Base-by-base conservation (phyloP, 257 asterid species). In the Cinchona pubescens region DNA sequence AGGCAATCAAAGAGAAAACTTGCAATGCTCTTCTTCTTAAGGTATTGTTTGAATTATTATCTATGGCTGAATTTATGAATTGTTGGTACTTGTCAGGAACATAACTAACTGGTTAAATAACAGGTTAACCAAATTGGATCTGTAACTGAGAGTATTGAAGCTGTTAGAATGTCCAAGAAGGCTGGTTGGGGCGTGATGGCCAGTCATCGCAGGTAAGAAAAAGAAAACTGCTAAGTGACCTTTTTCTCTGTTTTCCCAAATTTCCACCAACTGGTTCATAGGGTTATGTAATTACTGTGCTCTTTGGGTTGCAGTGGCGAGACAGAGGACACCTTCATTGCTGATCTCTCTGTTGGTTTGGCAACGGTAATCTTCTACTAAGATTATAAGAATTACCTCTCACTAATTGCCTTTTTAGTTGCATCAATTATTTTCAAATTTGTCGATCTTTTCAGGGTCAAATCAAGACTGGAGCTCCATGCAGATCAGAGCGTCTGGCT, bases 121-220 rank as follows among this genome's bases (percentile, higher is more conserved):
- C 86, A 92, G 98, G 97, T 94, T 81, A 94, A 94, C 90, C 98
- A 92, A 88, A 94, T 94, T 73, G 99, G 98, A 69, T 89, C 96
- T 7, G 98, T 94, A 77, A 94, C 98, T 5, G 98, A 94, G 85
- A 92, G 98, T 82, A 94, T 94, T 68, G 97, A 94, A 83, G 98
- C 98, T 35, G 97, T 94, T 35, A 90, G 56, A 81, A 94, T 94
- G 97, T 94, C 98, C 74, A 94, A 94, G 88, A 86, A 55, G 32
- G 99, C 98, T 34, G 99, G 99, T 61, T 94, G 99, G 99, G 99
- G 99, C 73, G 98, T 92, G 30, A 94, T 94, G 99, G 86, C 99
- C 85, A 94, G 99, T 76, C 99, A 94, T 86, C 97, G 99, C 83
- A 91, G 97, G 97, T 92, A 81, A 35, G 69, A 37, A 75, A 40